Conservation (phyloP, 441 rosid genomes). For the Daphne laureola region DNA sequence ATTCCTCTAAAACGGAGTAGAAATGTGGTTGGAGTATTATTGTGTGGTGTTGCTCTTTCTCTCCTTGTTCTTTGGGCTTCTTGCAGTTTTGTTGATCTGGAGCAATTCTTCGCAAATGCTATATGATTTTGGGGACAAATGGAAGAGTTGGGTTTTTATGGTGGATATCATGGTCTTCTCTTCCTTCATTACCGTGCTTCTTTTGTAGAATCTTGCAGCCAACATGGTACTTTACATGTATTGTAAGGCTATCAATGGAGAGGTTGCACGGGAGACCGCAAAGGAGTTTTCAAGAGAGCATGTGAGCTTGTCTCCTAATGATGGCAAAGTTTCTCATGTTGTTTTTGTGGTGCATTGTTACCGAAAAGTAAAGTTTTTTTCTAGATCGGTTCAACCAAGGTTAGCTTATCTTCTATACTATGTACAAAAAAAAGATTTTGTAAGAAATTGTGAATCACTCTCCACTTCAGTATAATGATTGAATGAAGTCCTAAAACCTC, state of each 20-base stretch:
- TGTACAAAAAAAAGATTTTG: neutral
- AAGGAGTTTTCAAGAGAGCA: constrained; percentile 64
- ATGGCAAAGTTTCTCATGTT: constrained; percentile 58
- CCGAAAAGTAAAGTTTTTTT: constrained; percentile 4
- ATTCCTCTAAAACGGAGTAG: constrained; percentile 56
- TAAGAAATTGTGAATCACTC: no score
- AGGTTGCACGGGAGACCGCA: constrained; percentile 67
- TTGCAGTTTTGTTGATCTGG: constrained; percentile 22
- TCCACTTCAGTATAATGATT: no score
- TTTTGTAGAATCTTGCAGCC: constrained; percentile 35
- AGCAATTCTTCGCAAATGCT: constrained; percentile 14
- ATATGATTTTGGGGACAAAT: constrained; percentile 12
- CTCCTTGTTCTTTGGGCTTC: constrained; percentile 24
- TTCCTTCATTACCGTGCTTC: constrained; percentile 19
- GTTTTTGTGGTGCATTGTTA: constrained; percentile 34
- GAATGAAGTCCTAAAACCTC: no score
- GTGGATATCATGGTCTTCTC: constrained; percentile 34
- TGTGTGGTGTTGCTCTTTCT: constrained; percentile 33
- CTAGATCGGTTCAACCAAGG: neutral
- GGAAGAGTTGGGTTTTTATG: constrained; percentile 40
- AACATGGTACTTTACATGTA: constrained; percentile 54
- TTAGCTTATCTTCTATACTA: neutral
- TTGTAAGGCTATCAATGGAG: constrained; percentile 62
- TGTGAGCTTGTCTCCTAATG: constrained; percentile 68
- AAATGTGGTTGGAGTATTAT: constrained; percentile 41